These are phyloP conservation scores for Sporisorium reilianum DNA, from an alignment of 1,284 basidiomycete species.

Conservation along the genomic window DNA sequence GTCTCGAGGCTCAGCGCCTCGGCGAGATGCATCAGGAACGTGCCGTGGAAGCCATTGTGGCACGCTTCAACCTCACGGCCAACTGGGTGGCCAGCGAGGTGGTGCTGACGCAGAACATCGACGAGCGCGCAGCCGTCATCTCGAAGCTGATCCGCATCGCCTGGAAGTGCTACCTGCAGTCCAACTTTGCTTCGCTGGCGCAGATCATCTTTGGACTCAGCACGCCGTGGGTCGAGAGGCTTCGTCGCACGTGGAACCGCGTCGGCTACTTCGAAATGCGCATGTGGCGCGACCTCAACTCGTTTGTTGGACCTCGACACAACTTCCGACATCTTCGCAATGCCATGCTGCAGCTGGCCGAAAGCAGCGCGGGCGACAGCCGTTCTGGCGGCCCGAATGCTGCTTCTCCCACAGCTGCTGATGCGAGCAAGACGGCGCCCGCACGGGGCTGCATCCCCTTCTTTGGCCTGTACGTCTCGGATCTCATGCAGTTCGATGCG, in stretches of 20 bases:
- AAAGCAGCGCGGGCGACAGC: slow-evolving; percentile 24
- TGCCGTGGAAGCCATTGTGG: slow-evolving; percentile 76
- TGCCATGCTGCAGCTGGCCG: slow-evolving; percentile 56
- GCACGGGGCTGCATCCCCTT: slow-evolving; percentile 55
- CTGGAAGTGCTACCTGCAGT: slow-evolving; percentile 85
- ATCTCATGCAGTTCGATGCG: slow-evolving; percentile 58
- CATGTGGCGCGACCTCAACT: slow-evolving; percentile 80
- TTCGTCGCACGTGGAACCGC: slow-evolving; percentile 78
- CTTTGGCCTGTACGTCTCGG: slow-evolving; percentile 65
- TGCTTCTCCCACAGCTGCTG: neutral
- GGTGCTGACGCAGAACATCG: slow-evolving; percentile 68
- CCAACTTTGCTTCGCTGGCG: slow-evolving; percentile 83
- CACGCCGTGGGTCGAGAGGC: slow-evolving; percentile 79
- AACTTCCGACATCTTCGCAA: slow-evolving; percentile 77
- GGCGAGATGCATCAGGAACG: slow-evolving; percentile 45
- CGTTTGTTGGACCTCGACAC: slow-evolving; percentile 77
- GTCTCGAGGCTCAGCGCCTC: slow-evolving; percentile 74
- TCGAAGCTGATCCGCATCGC: slow-evolving; percentile 87
- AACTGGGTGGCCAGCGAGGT: slow-evolving; percentile 86
- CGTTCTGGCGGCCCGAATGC: neutral
- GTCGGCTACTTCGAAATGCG: slow-evolving; percentile 81
- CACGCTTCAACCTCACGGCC: slow-evolving; percentile 85
- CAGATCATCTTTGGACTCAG: slow-evolving; percentile 84
- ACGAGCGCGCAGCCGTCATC: slow-evolving; percentile 78
- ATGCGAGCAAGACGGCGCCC: slow-evolving; percentile 2